Evolutionary conservation across 306 rosid genomes (phyloP).

Genomic region (Boehmeria nivea): DNA sequence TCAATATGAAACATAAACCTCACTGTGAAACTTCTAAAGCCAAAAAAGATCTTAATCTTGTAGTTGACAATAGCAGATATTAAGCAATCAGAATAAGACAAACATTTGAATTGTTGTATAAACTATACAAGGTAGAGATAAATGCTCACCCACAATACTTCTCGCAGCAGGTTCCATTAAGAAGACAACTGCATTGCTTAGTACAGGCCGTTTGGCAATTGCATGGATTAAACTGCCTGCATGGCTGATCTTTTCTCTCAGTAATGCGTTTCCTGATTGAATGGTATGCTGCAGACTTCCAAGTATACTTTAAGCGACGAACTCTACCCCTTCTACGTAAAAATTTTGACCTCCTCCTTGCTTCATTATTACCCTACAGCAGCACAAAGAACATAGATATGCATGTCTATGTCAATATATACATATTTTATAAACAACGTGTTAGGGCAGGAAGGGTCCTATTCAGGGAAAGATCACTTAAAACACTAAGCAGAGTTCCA

Average conservation of each 20-base stretch:
- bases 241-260: conserved; percentile 94
- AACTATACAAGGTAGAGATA: conserved; percentile 1
- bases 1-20: background rate
- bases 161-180: conserved; percentile 94
- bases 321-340: conserved; percentile 95
- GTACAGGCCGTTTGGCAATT: conserved; percentile 92
- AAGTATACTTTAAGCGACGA: conserved; percentile 94
- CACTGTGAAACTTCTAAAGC: conserved; percentile 9
- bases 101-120: background rate
- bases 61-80: background rate
- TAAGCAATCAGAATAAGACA: background rate
- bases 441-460: conserved; percentile 12
- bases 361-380: conserved; percentile 79
- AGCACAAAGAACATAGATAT: conserved; percentile 17
- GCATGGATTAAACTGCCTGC: conserved; percentile 97
- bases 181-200: conserved; percentile 94
- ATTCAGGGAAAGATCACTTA: conserved; percentile 12
- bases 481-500: conserved; percentile 22
- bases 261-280: conserved; percentile 93
- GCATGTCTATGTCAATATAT: too few relatives aligned
- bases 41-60: too few relatives aligned
- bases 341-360: conserved; percentile 87
- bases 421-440: too few relatives aligned
- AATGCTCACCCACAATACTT: conserved; percentile 94
- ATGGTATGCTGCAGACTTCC: conserved; percentile 99